A percentile compares a stretch with the other conserved stretches of the same genome.
phyloP scores from a whole-genome alignment of 768 basidiomycete species.

The Rhodotorula graminis region DNA sequence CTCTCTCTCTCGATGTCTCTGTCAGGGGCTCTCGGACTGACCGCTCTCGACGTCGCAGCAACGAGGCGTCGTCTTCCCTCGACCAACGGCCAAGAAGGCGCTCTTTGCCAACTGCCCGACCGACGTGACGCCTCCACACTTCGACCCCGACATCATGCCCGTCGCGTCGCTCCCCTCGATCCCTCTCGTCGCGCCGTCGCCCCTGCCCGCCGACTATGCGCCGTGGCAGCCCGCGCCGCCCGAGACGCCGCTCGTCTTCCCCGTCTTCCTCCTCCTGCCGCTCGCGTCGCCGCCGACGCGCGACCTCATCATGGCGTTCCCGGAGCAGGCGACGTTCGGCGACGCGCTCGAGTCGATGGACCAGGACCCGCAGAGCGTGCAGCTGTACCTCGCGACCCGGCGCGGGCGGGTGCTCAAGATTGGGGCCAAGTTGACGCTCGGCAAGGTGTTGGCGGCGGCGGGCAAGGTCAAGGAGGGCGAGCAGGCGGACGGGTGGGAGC shows the following conservation, averaged over 20 bases:
- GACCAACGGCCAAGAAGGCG: slow-evolving; percentile 43
- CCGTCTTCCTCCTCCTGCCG: slow-evolving; percentile 90
- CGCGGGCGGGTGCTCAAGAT: slow-evolving; percentile 76
- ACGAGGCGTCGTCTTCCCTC: slow-evolving; percentile 63
- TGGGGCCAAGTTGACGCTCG: slow-evolving; percentile 80
- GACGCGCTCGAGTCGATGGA: slow-evolving; percentile 76
- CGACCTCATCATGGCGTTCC: slow-evolving; percentile 79
- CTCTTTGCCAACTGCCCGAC: slow-evolving; percentile 51
- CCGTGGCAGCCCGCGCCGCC: slow-evolving; percentile 49
- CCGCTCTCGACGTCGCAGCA: slow-evolving; percentile 52
- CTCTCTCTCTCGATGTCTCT: slow-evolving; percentile 1
- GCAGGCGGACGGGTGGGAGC: slow-evolving; percentile 69
- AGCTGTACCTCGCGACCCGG: slow-evolving; percentile 77
- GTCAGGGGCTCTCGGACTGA: not conserved
- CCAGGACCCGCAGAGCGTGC: slow-evolving; percentile 53
- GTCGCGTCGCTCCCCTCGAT: slow-evolving; percentile 41
- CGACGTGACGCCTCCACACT: slow-evolving; percentile 51
- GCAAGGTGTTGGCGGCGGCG: slow-evolving; percentile 65
- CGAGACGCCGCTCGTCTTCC: slow-evolving; percentile 63
- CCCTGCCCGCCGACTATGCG: slow-evolving; percentile 3
- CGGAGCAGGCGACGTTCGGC: slow-evolving; percentile 75
- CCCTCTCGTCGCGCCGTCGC: slow-evolving; percentile 14
- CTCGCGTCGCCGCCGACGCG: slow-evolving; percentile 67
- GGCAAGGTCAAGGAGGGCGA: slow-evolving; percentile 48
- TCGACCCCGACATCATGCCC: slow-evolving; percentile 46